These are phyloP conservation scores for Aspergillus fischeri DNA, from an alignment of 2,329 filamentous ascomycete genomes.

Conservation along the genomic window DNA sequence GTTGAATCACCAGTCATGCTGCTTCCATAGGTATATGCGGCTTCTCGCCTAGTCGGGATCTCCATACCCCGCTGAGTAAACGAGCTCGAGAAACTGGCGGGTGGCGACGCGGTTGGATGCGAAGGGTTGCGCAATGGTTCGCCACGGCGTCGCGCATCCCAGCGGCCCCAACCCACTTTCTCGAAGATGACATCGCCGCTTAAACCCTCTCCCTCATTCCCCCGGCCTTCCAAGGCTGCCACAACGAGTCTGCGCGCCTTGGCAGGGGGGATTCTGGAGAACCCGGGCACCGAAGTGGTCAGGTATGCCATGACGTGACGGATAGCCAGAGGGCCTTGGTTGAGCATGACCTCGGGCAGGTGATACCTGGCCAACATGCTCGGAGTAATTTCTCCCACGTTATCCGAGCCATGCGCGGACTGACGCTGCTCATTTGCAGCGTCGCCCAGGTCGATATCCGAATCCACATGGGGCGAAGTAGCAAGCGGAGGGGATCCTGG, in stretches of 20 bases:
- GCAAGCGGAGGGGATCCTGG: slow-evolving; percentile 41
- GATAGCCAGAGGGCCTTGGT: slow-evolving; percentile 87
- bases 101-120: slow-evolving; percentile 41
- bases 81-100: slow-evolving; percentile 47
- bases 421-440: slow-evolving; percentile 47
- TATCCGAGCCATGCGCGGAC: slow-evolving; percentile 57
- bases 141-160: slow-evolving; percentile 77
- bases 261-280: slow-evolving; percentile 79
- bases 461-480: slow-evolving; percentile 61
- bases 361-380: slow-evolving; percentile 82
- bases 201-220: slow-evolving; percentile 51
- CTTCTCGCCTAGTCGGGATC: slow-evolving; percentile 40
- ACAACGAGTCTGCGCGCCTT: slow-evolving; percentile 90
- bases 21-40: slow-evolving; percentile 47
- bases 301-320: slow-evolving; percentile 93
- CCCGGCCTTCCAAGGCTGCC: slow-evolving; percentile 79
- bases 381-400: slow-evolving; percentile 77
- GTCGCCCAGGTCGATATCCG: slow-evolving; percentile 82
- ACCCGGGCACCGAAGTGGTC: slow-evolving; percentile 88
- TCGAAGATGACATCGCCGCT: slow-evolving; percentile 66
- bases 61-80: slow-evolving; percentile 45
- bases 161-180: slow-evolving; percentile 96
- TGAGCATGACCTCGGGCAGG: slow-evolving; percentile 82
- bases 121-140: slow-evolving; percentile 44
- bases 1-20: slow-evolving; percentile 68